A percentile compares a stretch with the other conserved stretches of the same genome.
phyloP scores from a whole-genome alignment of 2,329 filamentous ascomycete genomes.

The Calonectria honghensis region DNA sequence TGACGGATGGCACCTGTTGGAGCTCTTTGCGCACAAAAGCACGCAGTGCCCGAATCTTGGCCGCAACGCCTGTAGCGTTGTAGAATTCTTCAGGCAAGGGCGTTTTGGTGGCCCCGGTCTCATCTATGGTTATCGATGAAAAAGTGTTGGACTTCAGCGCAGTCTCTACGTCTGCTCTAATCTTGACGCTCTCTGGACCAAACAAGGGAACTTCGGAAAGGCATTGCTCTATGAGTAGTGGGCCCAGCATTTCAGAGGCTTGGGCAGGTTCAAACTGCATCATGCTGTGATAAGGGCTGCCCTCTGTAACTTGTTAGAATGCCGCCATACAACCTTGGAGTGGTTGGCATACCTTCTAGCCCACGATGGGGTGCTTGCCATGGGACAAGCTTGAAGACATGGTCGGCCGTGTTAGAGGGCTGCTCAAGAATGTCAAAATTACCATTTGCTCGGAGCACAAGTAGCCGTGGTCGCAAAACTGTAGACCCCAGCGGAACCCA shows the following conservation, averaged over 20 bases:
- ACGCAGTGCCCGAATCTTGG: constrained; percentile 70
- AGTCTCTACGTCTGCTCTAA: constrained; percentile 65
- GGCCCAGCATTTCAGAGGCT: constrained; percentile 71
- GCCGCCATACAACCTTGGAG: not conserved
- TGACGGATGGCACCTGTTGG: constrained; percentile 43
- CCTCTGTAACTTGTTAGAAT: constrained; percentile 62
- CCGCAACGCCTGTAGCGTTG: constrained; percentile 65
- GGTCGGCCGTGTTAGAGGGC: constrained; percentile 74
- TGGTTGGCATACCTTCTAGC: constrained; percentile 66
- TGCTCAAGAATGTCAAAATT: constrained; percentile 78
- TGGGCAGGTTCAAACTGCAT: constrained; percentile 77
- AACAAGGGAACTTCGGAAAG: constrained; percentile 75
- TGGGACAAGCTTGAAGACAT: constrained; percentile 76
- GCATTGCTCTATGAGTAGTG: constrained; percentile 72
- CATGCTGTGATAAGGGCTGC: constrained; percentile 70
- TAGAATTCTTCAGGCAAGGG: constrained; percentile 65
- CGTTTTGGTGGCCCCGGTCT: constrained; percentile 60
- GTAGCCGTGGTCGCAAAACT: constrained; percentile 73
- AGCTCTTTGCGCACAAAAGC: constrained; percentile 59
- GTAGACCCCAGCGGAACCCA: constrained; percentile 77
- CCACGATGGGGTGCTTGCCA: constrained; percentile 77
- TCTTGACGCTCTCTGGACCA: constrained; percentile 68
- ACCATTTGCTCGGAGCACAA: constrained; percentile 77
- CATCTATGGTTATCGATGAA: constrained; percentile 59
- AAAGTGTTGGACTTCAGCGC: constrained; percentile 61